Percentiles rank a stretch among this genome's conserved stretches.
phyloP scores from a whole-genome alignment of 306 rosid species.

The Betula pendula region DNA sequence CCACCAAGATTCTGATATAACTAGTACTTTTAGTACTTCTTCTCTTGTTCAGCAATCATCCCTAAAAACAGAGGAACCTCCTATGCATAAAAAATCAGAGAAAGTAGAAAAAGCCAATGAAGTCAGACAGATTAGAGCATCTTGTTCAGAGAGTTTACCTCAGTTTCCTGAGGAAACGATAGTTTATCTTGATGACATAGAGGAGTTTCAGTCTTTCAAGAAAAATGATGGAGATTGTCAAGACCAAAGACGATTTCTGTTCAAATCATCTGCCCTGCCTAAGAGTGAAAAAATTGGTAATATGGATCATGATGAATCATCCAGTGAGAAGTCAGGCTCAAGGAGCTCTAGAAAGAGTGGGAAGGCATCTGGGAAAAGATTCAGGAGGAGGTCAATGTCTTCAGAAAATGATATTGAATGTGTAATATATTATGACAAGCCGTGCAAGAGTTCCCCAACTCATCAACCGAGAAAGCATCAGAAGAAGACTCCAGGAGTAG shows the following conservation, averaged over 20 bases:
- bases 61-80: conserved; percentile 27
- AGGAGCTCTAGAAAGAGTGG: conserved; percentile 36
- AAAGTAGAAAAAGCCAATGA: conserved; percentile 18
- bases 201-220: conserved; percentile 43
- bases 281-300: conserved; percentile 20
- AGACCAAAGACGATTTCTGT: conserved; percentile 59
- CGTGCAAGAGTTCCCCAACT: conserved; percentile 26
- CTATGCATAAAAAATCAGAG: conserved; percentile 23
- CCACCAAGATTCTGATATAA: neutral
- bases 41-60: conserved; percentile 34
- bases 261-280: conserved; percentile 32
- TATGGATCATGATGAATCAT: conserved; percentile 20
- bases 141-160: conserved; percentile 38
- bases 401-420: conserved; percentile 49
- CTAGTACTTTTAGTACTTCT: conserved; percentile 27
- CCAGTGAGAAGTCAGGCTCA: conserved; percentile 42
- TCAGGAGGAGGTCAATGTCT: conserved; percentile 44
- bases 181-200: conserved; percentile 53
- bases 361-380: conserved; percentile 38
- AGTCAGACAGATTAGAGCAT: conserved; percentile 17
- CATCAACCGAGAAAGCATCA: conserved; percentile 31
- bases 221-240: conserved; percentile 35
- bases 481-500: conserved; percentile 30
- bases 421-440: conserved; percentile 43
- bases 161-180: conserved; percentile 29